A percentile compares a stretch with the other conserved stretches of the same genome.
These are phyloP conservation scores for Apiospora saccharicola DNA, from an alignment of 2,329 filamentous ascomycete genomes.

Conservation along the genomic window DNA sequence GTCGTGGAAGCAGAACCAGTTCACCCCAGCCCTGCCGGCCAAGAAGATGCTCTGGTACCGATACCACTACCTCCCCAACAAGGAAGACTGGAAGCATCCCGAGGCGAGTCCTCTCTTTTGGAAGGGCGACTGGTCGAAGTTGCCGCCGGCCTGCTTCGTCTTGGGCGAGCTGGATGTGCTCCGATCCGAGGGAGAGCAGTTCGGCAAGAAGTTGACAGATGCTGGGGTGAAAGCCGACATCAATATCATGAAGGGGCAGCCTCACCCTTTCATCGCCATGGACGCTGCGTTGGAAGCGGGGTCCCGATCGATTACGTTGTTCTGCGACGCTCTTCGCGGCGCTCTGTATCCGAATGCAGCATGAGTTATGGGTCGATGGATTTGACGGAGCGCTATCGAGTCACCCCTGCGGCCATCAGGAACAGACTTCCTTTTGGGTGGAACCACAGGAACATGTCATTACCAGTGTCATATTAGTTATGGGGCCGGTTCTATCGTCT, in stretches of 20 bases:
- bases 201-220: conserved; percentile 54
- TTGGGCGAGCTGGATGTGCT: conserved; percentile 65
- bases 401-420: neutral
- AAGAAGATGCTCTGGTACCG: conserved; percentile 68
- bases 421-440: neutral
- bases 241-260: conserved; percentile 61
- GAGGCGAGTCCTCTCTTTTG: conserved; percentile 64
- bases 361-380: neutral
- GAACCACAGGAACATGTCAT: neutral
- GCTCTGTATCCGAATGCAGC: conserved; percentile 29
- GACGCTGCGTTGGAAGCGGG: conserved; percentile 61
- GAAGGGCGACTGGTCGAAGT: conserved; percentile 53
- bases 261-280: conserved; percentile 67
- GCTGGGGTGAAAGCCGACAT: conserved; percentile 57
- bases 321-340: conserved; percentile 42
- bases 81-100: conserved; percentile 52
- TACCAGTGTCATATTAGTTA: neutral
- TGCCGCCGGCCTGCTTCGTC: conserved; percentile 60
- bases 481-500: neutral
- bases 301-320: conserved; percentile 55
- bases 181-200: conserved; percentile 59
- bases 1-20: conserved; percentile 59
- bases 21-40: conserved; percentile 59
- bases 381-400: neutral
- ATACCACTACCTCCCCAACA: conserved; percentile 61